A percentile compares a stretch with the other conserved stretches of the same genome.
Evolutionary conservation across 2,329 filamentous ascomycete genomes (phyloP).

Genomic region (Claviceps digitariae): DNA sequence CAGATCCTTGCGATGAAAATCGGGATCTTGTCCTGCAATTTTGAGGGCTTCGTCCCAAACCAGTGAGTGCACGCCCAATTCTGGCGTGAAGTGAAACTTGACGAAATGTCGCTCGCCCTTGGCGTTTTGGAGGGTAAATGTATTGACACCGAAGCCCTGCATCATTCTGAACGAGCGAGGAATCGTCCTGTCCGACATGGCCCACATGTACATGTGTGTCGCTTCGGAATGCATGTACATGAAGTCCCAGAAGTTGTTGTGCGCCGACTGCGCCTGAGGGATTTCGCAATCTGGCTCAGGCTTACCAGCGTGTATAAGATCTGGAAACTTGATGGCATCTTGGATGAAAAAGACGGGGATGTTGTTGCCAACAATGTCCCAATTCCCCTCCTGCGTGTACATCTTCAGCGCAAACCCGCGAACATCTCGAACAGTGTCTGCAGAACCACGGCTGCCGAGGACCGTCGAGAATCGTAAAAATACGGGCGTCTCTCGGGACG

Average conservation of each 20-base stretch:
- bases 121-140: conserved; percentile 54
- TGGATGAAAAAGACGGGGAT: conserved; percentile 30
- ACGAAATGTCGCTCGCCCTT: conserved; percentile 58
- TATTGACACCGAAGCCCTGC: conserved; percentile 78
- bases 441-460: conserved; percentile 58
- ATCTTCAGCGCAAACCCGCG: conserved; percentile 56
- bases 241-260: conserved; percentile 73
- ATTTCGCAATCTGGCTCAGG: conserved; percentile 42
- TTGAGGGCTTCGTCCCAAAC: conserved; percentile 74
- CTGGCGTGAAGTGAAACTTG: conserved; percentile 66
- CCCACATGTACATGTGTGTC: conserved; percentile 70
- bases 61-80: conserved; percentile 61
- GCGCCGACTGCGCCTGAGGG: conserved; percentile 56
- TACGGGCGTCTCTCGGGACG: conserved; percentile 34
- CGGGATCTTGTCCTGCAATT: conserved; percentile 59
- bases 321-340: conserved; percentile 61
- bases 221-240: conserved; percentile 49
- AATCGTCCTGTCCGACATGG: conserved; percentile 61
- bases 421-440: conserved; percentile 73
- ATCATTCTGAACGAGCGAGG: conserved; percentile 71
- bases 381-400: conserved; percentile 47
- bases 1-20: conserved; percentile 71
- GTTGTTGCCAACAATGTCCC: conserved; percentile 8
- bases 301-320: conserved; percentile 50
- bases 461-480: conserved; percentile 61